Percentiles rank a stretch among this genome's conserved stretches.
phyloP scores from a whole-genome alignment of 768 basidiomycete genomes.

The Rubroboletus satanas region DNA sequence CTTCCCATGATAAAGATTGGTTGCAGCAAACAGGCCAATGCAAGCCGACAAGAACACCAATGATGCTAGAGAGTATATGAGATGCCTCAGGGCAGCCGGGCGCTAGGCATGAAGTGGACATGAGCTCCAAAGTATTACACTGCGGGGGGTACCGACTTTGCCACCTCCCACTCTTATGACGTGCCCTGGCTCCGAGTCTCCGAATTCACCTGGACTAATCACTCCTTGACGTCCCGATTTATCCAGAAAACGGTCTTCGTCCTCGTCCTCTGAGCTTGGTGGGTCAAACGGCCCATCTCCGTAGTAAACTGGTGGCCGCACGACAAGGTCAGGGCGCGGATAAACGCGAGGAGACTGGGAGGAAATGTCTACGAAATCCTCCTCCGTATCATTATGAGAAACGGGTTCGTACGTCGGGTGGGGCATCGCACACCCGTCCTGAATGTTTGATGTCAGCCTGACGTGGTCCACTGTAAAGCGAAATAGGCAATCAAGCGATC shows the following conservation, averaged over 20 bases:
- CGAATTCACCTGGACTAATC: constrained; percentile 6
- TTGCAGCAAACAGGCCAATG: constrained; percentile 77
- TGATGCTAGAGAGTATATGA: constrained; percentile 57
- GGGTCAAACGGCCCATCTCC: constrained; percentile 74
- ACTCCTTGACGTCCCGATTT: constrained; percentile 33
- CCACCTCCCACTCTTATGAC: constrained; percentile 35
- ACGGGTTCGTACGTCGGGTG: constrained; percentile 30
- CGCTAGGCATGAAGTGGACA: constrained; percentile 32
- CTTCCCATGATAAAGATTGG: constrained; percentile 57
- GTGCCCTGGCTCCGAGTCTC: constrained; percentile 27
- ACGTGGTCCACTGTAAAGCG: neutral
- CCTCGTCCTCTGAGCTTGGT: constrained; percentile 77
- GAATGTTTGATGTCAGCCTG: neutral
- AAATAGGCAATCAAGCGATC: constrained; percentile 12
- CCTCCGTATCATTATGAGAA: constrained; percentile 23
- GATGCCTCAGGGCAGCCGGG: constrained; percentile 51
- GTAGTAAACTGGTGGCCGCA: constrained; percentile 51
- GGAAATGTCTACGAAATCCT: constrained; percentile 11
- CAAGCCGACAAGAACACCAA: constrained; percentile 59
- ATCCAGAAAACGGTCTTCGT: constrained; percentile 44
- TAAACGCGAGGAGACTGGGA: constrained; percentile 2
- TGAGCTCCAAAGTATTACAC: constrained; percentile 1
- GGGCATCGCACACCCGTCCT: constrained; percentile 23
- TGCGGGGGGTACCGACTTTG: constrained; percentile 31
- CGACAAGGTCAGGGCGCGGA: constrained; percentile 7